Evolutionary conservation across 2,329 filamentous ascomycete species (phyloP), one percentile per base, ranked within the genome.

Genomic region (Neoscytalidium dimidiatum): DNA sequence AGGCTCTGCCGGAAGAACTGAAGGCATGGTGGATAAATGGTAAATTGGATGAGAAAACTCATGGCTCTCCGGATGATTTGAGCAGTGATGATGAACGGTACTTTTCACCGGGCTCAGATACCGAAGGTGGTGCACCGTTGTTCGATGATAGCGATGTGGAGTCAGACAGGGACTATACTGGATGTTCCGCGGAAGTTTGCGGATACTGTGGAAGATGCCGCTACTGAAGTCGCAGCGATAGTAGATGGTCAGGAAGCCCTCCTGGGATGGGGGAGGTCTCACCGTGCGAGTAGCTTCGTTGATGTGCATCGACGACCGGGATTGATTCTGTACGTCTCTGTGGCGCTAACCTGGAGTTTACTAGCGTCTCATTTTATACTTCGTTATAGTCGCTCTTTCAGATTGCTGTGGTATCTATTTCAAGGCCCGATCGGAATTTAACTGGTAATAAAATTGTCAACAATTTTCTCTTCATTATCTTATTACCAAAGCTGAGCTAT

Each of bases 141-240:
- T 62, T 65, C 44, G 52, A 70, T 66, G 29, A 70, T 66, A 33
- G 72, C 29, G 70, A 71, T 14, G 68, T 68, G 2, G 72, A 74
- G 52, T 64, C 62, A 3, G 62, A 64, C 7, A 19, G 4, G 67
- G 77, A 78, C 63, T 78, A 71, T 31, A 78, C 76, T 7, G 77
- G 74, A 7, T 79, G 77, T 64, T 76, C 74, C 9, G 69, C 68
- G 31, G 70, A 74, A 0, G 68, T 71, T 23, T 79, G 76, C 68
- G 75, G 74, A 2, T 78, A 79, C 51, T 79, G 77, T 51, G 77
- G 77, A 8, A 74, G 70, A 29, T 78, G 77, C 65, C 71, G 53
- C 17, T 57, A 64, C 8, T 64, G 61, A 63, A 23, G 44, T n/a
- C 1, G 9, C 26, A 23, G 14, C 19, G 26, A 26, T 3, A 19